Evolutionary conservation across 1,284 basidiomycete species (phyloP), one percentile per base, ranked within the genome.

Genomic region (Cutaneotrichosporon cavernicola): DNA sequence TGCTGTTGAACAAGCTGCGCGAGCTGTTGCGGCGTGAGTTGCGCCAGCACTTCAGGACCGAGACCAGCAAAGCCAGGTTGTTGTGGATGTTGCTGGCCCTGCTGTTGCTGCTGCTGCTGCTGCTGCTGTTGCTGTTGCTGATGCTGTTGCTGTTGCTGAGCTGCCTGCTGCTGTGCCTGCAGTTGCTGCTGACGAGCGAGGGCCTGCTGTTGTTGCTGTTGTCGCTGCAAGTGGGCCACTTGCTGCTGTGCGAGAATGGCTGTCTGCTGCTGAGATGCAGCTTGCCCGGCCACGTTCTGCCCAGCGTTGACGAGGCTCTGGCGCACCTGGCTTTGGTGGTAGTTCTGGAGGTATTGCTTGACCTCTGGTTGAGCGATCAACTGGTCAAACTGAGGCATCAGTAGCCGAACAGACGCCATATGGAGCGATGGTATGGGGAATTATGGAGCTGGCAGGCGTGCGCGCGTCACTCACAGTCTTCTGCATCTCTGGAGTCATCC

Each of bases 161-260:
- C 56, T 26, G 55, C 62, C 60, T 47, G 64, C 31, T 69, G 68
- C 57, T 65, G 63, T 26, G 60, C 63, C 22, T 61, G 62, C 40
- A 62, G 67, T 21, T 65, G 63, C 21, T 67, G 63, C 26, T 65
- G 62, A 6, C 65, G 61, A 2, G 61, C 65, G n/a, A 63, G 56
- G 0, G 63, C 55, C 10, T 58, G 58, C 40, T 67, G 61, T 30
- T 67, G 65, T 43, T 66, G 65, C 49, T 70, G 65, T 49, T 70
- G 68, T 11, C 60, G 56, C 26, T 70, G 67, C 13, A 67, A 61
- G 40, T 67, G 67, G 7, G 64, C 67, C 5, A 68, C 64, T 61
- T 69, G 67, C 62, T 70, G 69, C 4, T 65, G 68, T 16, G 70
- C 69, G 11, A 72, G 65, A 21, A 68, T 64, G 26, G 66, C 65